Evolutionary conservation across 805 yeast species (phyloP), one percentile per base, ranked within the genome.

Genomic region (Torulaspora delbrueckii): DNA sequence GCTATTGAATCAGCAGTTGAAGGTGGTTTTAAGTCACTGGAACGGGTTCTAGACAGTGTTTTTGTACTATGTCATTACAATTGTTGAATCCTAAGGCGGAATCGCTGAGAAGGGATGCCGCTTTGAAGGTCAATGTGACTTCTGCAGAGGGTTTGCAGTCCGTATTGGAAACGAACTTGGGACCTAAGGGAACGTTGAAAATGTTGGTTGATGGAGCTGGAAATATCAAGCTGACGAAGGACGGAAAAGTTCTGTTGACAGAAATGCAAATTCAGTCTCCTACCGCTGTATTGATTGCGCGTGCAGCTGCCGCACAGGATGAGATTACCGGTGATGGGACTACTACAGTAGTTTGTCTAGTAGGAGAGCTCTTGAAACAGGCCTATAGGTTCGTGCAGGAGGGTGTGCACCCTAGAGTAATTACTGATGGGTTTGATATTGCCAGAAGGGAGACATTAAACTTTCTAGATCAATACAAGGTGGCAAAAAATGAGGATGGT

Each of bases 321-420:
- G 99, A 93, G 68, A 88, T 93, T 63, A 86, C 98, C n/a, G 99
- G 99, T 41, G 99, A 93, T 68, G 99, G 99, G 53, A 93, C 99
- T 45, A 91, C 98, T 5, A 85, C 96, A 1, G 99, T 93, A 44
- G 91, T 90, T 37, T 74, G 95, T 52, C 76, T 90, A 45, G 99
- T 93, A 35, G 99, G 99, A 45, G 97, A 91, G 66, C 73, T 93
- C 50, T 76, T 93, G 64, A 87, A 86, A 65, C 98, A 93, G 68
- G 96, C 98, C 23, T 93, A 91, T 65, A 77, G 97, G 56, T 90
- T 79, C 64, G 81, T 87, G 47, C 76, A 81, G 54, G 99, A 93
- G 70, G 99, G 99, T 43, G 84, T 93, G 41, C 99, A 93, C 69
- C 98, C 99, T 33, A 77, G 98, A 57, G 84, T 91, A 43, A 75